These are phyloP conservation scores for Leccinum sublutescens DNA, from an alignment of 768 basidiomycete genomes.

Conservation along the genomic window DNA sequence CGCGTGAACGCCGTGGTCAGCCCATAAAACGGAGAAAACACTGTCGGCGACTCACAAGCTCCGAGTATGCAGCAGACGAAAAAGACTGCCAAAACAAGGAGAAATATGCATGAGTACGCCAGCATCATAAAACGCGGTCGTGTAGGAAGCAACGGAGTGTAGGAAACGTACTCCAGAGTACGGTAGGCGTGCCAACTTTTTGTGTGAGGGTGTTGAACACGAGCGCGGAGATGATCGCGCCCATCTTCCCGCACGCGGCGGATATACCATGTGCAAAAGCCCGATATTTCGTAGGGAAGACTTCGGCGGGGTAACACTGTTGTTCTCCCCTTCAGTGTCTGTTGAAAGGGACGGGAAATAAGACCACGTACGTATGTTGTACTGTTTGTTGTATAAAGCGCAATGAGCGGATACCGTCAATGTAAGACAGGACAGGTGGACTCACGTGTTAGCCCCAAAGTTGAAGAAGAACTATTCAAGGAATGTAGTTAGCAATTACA, in stretches of 20 bases:
- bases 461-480: constrained; percentile 71
- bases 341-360: background rate
- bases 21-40: no score
- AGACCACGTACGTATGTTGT: constrained; percentile 48
- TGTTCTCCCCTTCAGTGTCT: background rate
- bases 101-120: background rate
- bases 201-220: constrained; percentile 64
- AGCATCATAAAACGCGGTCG: background rate
- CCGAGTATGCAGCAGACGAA: constrained; percentile 62
- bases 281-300: constrained; percentile 69
- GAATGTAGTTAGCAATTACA: background rate
- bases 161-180: constrained; percentile 65
- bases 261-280: constrained; percentile 45
- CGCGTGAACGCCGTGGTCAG: background rate
- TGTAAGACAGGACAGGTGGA: background rate
- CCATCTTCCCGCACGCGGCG: constrained; percentile 71
- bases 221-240: constrained; percentile 75
- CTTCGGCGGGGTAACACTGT: constrained; percentile 72
- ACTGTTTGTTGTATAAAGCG: constrained; percentile 23
- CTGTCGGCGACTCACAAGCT: constrained; percentile 34
- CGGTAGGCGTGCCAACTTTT: constrained; percentile 59
- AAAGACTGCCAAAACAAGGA: constrained; percentile 49
- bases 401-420: constrained; percentile 1
- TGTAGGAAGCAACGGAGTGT: background rate
- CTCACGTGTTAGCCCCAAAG: constrained; percentile 71